These are phyloP conservation scores for Apiospora rasikravindrae DNA, from an alignment of 2,329 filamentous ascomycete genomes.

Conservation along the genomic window DNA sequence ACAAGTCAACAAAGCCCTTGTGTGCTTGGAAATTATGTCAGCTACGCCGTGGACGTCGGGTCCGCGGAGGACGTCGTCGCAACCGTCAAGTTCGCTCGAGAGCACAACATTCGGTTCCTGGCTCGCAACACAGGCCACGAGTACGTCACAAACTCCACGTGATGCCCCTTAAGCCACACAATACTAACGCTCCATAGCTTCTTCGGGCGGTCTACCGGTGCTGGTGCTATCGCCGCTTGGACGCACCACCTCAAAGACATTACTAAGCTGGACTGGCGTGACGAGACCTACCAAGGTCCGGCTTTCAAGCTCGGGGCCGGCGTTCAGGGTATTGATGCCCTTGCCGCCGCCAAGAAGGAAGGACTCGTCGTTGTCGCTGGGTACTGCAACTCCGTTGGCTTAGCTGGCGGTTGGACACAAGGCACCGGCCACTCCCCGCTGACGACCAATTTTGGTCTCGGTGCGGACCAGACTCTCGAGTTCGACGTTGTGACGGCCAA, in stretches of 20 bases:
- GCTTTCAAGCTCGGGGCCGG: slow-evolving; percentile 41
- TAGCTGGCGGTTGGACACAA: slow-evolving; percentile 52
- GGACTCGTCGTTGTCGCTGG: slow-evolving; percentile 38
- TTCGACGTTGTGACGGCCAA: slow-evolving; percentile 51
- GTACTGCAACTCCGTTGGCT: slow-evolving; percentile 26
- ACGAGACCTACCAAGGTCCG: slow-evolving; percentile 35
- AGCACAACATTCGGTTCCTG: slow-evolving; percentile 7
- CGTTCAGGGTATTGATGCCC: slow-evolving; percentile 46
- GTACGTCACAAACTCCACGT: background rate
- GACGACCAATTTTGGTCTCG: slow-evolving; percentile 49
- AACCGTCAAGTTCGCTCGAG: background rate
- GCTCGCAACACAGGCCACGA: slow-evolving; percentile 18
- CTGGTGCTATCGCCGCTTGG: slow-evolving; percentile 54
- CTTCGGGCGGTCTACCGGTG: slow-evolving; percentile 50
- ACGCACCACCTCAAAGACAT: slow-evolving; percentile 54
- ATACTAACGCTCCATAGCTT: slow-evolving; percentile 54
- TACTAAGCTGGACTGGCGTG: slow-evolving; percentile 41
- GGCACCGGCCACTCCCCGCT: slow-evolving; percentile 52
- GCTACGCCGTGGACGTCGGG: slow-evolving; percentile 35
- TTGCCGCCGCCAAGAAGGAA: slow-evolving; percentile 40
- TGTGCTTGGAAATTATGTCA: slow-evolving; percentile 19
- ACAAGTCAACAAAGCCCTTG: background rate
- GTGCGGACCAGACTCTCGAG: slow-evolving; percentile 53
- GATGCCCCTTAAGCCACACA: slow-evolving; percentile 37
- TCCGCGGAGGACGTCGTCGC: slow-evolving; percentile 26